Conservation (phyloP, 2,329 filamentous ascomycete species). For the Colletotrichum sp. region DNA sequence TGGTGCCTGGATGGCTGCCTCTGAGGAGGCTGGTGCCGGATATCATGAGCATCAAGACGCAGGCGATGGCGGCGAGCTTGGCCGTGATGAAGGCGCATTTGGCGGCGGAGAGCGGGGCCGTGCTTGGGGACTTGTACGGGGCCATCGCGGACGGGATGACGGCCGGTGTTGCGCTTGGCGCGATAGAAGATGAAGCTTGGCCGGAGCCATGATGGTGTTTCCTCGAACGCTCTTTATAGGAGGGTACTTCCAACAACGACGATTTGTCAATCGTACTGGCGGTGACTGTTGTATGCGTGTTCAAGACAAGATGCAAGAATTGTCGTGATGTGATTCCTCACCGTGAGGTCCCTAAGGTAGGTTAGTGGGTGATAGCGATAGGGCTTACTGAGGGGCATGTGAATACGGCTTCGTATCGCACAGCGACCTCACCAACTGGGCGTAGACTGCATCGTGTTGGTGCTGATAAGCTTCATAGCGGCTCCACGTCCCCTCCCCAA, state of each 20-base stretch:
- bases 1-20: not conserved
- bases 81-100: not conserved
- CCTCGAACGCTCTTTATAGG: not conserved
- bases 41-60: not conserved
- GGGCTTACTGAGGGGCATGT: not conserved
- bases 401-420: not conserved
- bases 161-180: not conserved
- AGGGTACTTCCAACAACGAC: not conserved
- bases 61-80: not conserved
- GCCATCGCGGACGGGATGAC: not conserved
- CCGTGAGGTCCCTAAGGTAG: not conserved
- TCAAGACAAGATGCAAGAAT: not conserved
- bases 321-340: not conserved
- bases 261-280: not conserved
- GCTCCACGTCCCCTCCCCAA: not conserved
- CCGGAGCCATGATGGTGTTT: not conserved
- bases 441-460: not conserved
- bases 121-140: not conserved
- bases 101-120: not conserved
- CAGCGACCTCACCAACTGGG: not conserved
- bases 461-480: not conserved
- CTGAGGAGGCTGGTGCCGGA: not conserved
- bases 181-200: not conserved
- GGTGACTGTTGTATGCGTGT: not conserved
- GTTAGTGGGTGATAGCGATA: not conserved